phyloP scores from a whole-genome alignment of 257 asterid species.

The Lycium barbarum region DNA sequence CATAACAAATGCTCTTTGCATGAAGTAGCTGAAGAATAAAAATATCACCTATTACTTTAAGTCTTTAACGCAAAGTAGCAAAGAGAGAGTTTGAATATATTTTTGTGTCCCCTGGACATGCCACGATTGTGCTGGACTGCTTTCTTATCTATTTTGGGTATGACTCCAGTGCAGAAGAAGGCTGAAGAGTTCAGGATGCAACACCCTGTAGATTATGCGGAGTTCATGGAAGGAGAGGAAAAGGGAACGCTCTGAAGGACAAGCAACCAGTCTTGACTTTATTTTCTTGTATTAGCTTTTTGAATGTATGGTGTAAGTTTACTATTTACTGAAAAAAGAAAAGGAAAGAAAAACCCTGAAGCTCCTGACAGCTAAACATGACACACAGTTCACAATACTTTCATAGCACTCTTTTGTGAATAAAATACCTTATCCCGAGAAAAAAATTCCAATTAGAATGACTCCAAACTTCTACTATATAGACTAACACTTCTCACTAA shows the following conservation, averaged over 20 bases:
- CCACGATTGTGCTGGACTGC: background rate
- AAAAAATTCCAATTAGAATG: background rate
- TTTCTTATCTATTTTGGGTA: background rate
- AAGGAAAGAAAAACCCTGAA: background rate
- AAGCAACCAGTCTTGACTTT: background rate
- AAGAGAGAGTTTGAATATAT: background rate
- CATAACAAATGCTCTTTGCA: background rate
- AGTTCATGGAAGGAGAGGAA: constrained; percentile 5
- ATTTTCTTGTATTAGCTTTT: background rate
- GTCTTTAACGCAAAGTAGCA: background rate
- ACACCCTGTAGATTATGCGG: background rate
- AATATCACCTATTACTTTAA: background rate
- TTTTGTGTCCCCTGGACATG: background rate
- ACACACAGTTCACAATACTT: background rate
- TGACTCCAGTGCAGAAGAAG: background rate
- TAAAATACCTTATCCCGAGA: background rate
- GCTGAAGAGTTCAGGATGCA: background rate
- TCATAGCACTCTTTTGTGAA: background rate
- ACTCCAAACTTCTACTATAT: background rate
- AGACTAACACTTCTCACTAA: background rate
- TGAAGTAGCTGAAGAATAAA: background rate
- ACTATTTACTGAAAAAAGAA: background rate
- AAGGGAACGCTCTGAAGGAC: background rate
- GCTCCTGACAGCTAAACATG: background rate
- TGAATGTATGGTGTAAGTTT: background rate